A percentile compares a stretch with the other conserved stretches of the same genome.
phyloP scores from a whole-genome alignment of 2,329 filamentous ascomycete genomes.

The Colletotrichum orbiculare region DNA sequence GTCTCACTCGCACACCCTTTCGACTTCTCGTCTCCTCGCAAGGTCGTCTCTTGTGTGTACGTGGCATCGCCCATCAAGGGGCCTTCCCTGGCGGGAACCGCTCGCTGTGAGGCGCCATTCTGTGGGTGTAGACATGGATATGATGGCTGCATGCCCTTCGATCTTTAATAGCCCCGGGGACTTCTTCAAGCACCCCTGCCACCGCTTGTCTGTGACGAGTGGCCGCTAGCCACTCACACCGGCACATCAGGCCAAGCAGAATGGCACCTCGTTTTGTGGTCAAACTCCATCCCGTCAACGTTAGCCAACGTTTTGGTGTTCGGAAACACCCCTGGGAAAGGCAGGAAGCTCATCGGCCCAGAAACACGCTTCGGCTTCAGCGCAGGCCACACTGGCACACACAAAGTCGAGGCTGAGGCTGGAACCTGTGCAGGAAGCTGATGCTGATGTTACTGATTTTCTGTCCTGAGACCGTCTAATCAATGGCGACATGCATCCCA shows the following conservation, averaged over 20 bases:
- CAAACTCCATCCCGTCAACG: constrained; percentile 34
- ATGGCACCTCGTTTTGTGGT: constrained; percentile 34
- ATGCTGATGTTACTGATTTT: constrained; percentile 10
- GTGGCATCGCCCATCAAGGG: constrained; percentile 37
- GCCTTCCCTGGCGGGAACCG: constrained; percentile 35
- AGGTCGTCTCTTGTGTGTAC: constrained; percentile 35
- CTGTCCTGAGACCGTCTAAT: constrained; percentile 27
- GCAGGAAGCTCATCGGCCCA: constrained; percentile 19
- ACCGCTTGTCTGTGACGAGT: constrained; percentile 34
- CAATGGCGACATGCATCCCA: constrained; percentile 32
- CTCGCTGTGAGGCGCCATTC: constrained; percentile 33
- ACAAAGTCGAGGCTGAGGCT: constrained; percentile 18
- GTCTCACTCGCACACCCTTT: too few species aligned
- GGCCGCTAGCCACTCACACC: constrained; percentile 27
- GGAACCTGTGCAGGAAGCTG: background rate
- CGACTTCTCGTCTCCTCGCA: constrained; percentile 11
- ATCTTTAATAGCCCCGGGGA: constrained; percentile 39
- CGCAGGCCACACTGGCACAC: constrained; percentile 27
- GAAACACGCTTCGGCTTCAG: constrained; percentile 2
- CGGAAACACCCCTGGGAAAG: constrained; percentile 33
- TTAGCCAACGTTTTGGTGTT: constrained; percentile 31
- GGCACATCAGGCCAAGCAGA: constrained; percentile 35
- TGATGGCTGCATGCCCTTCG: constrained; percentile 38
- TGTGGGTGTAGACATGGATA: constrained; percentile 36
- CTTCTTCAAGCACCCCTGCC: constrained; percentile 38